Percentiles rank a stretch among this genome's conserved stretches.
These are phyloP conservation scores for Hericium erinaceus DNA, from an alignment of 768 basidiomycete species.

Conservation along the genomic window DNA sequence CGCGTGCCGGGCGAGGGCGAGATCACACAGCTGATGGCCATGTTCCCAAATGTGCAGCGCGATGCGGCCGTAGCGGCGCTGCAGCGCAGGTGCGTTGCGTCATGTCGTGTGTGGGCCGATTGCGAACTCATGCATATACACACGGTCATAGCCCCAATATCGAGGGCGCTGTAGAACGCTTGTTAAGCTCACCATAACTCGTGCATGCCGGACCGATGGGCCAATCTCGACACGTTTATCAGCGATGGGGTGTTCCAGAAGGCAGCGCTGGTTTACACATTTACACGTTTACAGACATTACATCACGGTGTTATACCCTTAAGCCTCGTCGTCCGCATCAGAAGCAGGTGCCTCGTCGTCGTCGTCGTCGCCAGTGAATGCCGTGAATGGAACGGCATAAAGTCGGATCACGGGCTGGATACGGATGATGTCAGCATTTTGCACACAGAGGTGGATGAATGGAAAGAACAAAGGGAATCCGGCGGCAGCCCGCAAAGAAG, in stretches of 20 bases:
- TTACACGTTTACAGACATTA: not conserved
- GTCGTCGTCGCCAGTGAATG: constrained; percentile 75
- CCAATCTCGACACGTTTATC: too few species aligned
- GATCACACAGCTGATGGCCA: constrained; percentile 59
- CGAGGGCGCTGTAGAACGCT: constrained; percentile 74
- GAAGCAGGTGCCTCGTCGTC: constrained; percentile 37
- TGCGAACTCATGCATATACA: constrained; percentile 1
- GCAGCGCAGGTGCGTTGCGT: constrained; percentile 61
- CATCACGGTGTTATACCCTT: constrained; percentile 2
- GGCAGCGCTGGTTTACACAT: too few species aligned
- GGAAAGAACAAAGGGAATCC: not conserved
- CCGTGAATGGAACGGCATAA: constrained; percentile 82
- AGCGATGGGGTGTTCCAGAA: too few species aligned
- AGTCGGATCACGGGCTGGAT: constrained; percentile 84
- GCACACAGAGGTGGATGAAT: constrained; percentile 1
- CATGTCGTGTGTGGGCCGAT: not conserved
- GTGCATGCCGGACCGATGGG: too few species aligned
- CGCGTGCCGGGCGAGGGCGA: constrained; percentile 70
- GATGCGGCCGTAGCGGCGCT: constrained; percentile 68
- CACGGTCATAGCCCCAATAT: constrained; percentile 49
- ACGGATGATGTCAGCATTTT: constrained; percentile 5
- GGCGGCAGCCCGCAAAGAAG: not conserved
- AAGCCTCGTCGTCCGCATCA: constrained; percentile 31
- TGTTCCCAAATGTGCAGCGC: constrained; percentile 78
- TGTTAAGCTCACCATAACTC: constrained; percentile 38